Evolutionary conservation across 768 basidiomycete species (phyloP).

Genomic region (Sistotremastrum suecicum): DNA sequence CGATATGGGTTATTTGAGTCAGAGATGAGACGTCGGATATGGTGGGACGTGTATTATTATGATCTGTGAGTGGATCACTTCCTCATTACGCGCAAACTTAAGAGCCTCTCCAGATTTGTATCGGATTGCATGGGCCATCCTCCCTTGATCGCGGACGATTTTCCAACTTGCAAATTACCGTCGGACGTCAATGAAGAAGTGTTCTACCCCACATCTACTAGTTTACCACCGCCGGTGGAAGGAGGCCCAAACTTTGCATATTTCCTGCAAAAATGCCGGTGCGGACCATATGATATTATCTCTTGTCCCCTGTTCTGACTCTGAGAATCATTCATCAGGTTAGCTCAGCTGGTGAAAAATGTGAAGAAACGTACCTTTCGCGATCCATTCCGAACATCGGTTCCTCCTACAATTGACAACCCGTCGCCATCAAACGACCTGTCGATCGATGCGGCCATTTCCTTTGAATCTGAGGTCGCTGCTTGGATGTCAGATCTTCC

Average conservation of each 20-base stretch:
- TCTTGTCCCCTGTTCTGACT: background rate
- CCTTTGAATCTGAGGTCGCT: slow-evolving; percentile 41
- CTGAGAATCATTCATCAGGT: slow-evolving; percentile 20
- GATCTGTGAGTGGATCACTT: slow-evolving; percentile 44
- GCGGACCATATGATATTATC: slow-evolving; percentile 4
- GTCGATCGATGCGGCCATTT: slow-evolving; percentile 48
- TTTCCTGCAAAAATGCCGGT: slow-evolving; percentile 50
- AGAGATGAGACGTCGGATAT: slow-evolving; percentile 40
- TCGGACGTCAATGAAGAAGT: slow-evolving; percentile 38
- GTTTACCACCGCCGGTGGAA: slow-evolving; percentile 24
- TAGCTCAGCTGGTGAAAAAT: slow-evolving; percentile 48
- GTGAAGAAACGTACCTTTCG: slow-evolving; percentile 38
- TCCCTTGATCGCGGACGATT: slow-evolving; percentile 40
- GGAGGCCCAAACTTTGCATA: slow-evolving; percentile 21
- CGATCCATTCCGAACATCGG: slow-evolving; percentile 19
- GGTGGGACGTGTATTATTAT: slow-evolving; percentile 73
- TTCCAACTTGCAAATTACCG: slow-evolving; percentile 44
- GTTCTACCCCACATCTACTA: slow-evolving; percentile 32
- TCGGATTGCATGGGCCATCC: slow-evolving; percentile 53
- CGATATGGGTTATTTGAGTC: slow-evolving; percentile 36
- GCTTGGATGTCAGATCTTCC: slow-evolving; percentile 42
- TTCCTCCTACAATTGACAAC: slow-evolving; percentile 1
- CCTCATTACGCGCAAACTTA: background rate
- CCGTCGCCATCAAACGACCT: slow-evolving; percentile 17
- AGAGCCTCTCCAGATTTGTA: slow-evolving; percentile 34